Base-by-base conservation (phyloP, 306 rosid genomes). In the Rosa persica region DNA sequence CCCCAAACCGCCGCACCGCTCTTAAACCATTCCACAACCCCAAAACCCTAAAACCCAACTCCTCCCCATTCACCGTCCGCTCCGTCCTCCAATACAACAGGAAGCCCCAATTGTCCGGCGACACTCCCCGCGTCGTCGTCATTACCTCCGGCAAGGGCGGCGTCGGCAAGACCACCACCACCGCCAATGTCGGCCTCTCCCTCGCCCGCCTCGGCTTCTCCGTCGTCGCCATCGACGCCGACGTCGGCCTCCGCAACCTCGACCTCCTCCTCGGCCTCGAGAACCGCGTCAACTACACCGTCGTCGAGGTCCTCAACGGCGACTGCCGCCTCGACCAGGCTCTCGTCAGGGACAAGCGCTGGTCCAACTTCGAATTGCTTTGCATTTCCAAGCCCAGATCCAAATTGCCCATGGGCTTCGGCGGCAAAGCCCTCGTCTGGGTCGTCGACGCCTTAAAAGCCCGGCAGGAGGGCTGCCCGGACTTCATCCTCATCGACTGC, bases 301-400 rank as follows among this genome's bases (percentile, higher is more conserved):
- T 87, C 20, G 81, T 96, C 0, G 98, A 96, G 88, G 92, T 96
- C 76, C 96, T 96, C 83, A 96, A 96, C 81, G 98, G 98, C 43
- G 99, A 96, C 67, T 96, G 99, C 81, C 80, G 98, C 55, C 86
- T 96, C 43, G 99, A 96, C 91, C 99, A 96, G 34, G 99, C 99
- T 39, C 87, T 96, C 0, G 98, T 96, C 3, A 74, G 99, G 19
- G 98, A 96, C 81, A 96, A 91, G 82, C 96, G 99, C 34, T 96
- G 98, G 98, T 93, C 99, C 17, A 90, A 96, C 67, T 96, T 96
- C 73, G 98, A 96, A 58, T 67, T 96, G 65, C 99, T 96, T 57
- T 96, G 99, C 67, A 96, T 96, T 54, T 93, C 99, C 0, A 96
- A 96, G 39, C 99, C 99, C 3, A 81, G 98, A 64, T 93, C 98